These are phyloP conservation scores for Neofusicoccum cordaticola DNA, from an alignment of 2,329 filamentous ascomycete genomes.

Conservation along the genomic window DNA sequence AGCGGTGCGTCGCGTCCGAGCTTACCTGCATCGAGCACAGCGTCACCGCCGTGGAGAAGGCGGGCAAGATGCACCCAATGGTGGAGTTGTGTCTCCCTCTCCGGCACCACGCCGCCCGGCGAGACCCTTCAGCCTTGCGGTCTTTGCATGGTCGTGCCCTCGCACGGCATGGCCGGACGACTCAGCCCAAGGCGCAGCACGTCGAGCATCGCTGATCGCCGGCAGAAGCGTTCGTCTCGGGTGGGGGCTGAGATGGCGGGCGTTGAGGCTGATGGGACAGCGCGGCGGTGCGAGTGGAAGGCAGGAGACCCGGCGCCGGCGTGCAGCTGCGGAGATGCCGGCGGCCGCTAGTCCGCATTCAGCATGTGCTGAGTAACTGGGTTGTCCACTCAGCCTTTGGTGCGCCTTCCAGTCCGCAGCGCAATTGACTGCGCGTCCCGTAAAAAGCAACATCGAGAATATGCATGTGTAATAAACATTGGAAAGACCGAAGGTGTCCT, in stretches of 20 bases:
- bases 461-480: no score
- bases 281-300: no score
- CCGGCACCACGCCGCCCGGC: neutral
- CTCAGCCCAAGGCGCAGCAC: neutral
- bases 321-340: neutral
- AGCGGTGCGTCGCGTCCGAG: neutral
- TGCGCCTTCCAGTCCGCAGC: neutral
- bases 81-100: no score
- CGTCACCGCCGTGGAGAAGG: constrained; percentile 2
- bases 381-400: neutral
- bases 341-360: neutral
- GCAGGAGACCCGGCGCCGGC: no score
- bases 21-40: constrained; percentile 11
- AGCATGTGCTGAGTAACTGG: neutral
- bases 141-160: neutral
- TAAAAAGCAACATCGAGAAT: neutral
- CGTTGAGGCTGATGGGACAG: neutral
- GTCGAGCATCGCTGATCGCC: neutral
- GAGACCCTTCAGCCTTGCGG: neutral
- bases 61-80: neutral
- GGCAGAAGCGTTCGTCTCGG: neutral
- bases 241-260: neutral
- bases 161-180: neutral
- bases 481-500: no score
- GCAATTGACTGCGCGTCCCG: no score